Evolutionary conservation across 2,329 filamentous ascomycete species (phyloP).

Genomic region (Aspergillus calidoustus): DNA sequence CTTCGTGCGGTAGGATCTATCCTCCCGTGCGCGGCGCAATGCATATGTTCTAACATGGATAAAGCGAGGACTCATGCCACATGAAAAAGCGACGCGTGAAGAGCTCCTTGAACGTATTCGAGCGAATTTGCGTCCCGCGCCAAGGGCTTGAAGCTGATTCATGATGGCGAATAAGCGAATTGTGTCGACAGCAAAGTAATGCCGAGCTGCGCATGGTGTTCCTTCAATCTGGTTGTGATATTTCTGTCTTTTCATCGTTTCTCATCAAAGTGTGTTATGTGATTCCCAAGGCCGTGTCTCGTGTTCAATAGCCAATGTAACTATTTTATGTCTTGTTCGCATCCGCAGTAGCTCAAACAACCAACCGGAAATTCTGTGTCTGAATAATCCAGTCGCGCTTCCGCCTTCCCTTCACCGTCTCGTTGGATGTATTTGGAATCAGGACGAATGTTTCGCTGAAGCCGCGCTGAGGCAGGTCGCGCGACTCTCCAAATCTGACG

Average conservation of each 20-base stretch:
- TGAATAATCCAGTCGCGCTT: conserved; percentile 68
- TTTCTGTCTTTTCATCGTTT: conserved; percentile 4
- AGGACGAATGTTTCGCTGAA: conserved; percentile 84
- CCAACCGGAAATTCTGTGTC: conserved; percentile 71
- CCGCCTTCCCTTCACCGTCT: conserved; percentile 58
- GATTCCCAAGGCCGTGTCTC: conserved; percentile 1
- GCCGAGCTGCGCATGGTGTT: not conserved
- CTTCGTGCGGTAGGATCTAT: conserved; percentile 69
- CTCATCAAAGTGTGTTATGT: conserved; percentile 10
- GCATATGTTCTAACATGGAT: conserved; percentile 4
- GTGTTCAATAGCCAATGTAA: not conserved
- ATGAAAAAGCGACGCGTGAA: conserved; percentile 61
- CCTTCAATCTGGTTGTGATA: not conserved
- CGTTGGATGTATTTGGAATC: conserved; percentile 67
- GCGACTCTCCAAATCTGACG: conserved; percentile 68
- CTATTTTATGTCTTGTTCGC: not conserved
- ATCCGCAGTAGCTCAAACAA: conserved; percentile 43
- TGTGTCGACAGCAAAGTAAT: not conserved
- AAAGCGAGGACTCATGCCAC: conserved; percentile 68
- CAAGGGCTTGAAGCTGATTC: conserved; percentile 23
- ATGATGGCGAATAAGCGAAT: not conserved
- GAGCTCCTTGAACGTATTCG: conserved; percentile 71
- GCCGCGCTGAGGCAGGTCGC: conserved; percentile 66
- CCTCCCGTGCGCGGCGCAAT: not conserved
- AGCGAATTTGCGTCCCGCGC: conserved; percentile 64